Evolutionary conservation across 371 early-diverging fungal species (phyloP), one percentile per base, ranked within the genome.

Genomic region (Syncephalastrum sp.): DNA sequence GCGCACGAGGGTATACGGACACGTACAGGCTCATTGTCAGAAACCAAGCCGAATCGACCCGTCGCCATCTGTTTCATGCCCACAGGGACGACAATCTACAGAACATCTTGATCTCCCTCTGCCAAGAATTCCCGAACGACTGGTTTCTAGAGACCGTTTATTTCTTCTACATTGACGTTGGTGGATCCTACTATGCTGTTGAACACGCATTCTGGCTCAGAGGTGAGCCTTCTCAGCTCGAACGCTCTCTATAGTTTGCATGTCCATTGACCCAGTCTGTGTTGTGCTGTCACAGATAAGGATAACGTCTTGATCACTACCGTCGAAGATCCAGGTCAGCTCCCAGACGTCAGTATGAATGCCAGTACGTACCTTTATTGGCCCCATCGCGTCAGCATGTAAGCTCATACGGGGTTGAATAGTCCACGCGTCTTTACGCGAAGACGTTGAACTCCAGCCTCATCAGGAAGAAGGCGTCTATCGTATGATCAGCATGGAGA

Each of bases 391-490:
- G 24, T 46, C n/a, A 27, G 44, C 8, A 55, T 1, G 21, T 6
- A 7, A 21, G 16, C 13, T 14, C 45, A 15, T 21, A 19, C 15
- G 3, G 2, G 13, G 0, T 46, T 21, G 47, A 4, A 14, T 47
- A 75, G 76, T 72, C 19, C 73, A 72, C 48, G 73, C 76, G 2
- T 61, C 61, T 19, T 53, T 76, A 23, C 60, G 76, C 42, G 29
- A 54, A 13, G 49, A 68, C 3, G 54, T 76, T 4, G 19, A 54
- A 33, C 49, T 76, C 23, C 58, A 60, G 43, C 63, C 62, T 13
- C 73, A 76, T 45, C 76, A 76, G 58, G 62, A 67, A 55, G 76
- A 72, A 57, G 76, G 76, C 38, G 53, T 72, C 13, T 52, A 69
- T 24, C 54, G 53, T 14, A 72, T 76, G 76, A 65, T 72, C 27